Evolutionary conservation across 768 basidiomycete species (phyloP), one percentile per base, ranked within the genome.

Genomic region (Sarcomyxa edulis): DNA sequence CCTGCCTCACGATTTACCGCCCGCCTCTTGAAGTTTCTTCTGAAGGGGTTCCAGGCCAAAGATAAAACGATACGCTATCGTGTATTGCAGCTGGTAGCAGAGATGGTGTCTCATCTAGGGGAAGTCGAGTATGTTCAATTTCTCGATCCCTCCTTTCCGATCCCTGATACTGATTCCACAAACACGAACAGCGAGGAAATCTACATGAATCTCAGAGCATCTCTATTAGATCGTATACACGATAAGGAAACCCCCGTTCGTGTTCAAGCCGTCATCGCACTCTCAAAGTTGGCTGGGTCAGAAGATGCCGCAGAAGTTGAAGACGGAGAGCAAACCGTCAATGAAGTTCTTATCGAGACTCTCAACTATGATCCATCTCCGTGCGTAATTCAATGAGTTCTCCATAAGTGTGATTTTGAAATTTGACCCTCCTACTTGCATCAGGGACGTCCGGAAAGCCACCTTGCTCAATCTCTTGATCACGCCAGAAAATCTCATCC

Each of bases 11-110:
- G 89, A 28, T 85, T 93, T 51, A 72, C 82, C 1, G 67, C 69
- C 6, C 66, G 67, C 37, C 63, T 91, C 8, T 66, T 92, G 24
- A 66, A 65, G 16, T 79, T 80, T 52, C 69, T 95, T 20, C 62
- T 92, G 43, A 71, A 72, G 42, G 93, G 91, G 3, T 90, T 91
- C 58, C 49, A 66, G 12, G 82, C 91, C 3, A 95, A 92, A 56
- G 90, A 95, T 63, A 97, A 94, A 62, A 71, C 69, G 29, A 81
- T 89, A 26, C 76, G 94, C 5, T 95, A 81, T 53, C 79, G 94
- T 14, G 81, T 80, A 22, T 66, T 88, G 2, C 82, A 86, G 37
- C 62, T 80, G n/a, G 71, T 89, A 10, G 77, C 84, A 0, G 81
- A 86, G 49, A 82, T 92, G 72, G 76, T 95, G 9, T 72, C 77